Percentiles rank a stretch among this genome's conserved stretches.
phyloP scores from a whole-genome alignment of 768 basidiomycete genomes.

The Cyclocybe aegerita region DNA sequence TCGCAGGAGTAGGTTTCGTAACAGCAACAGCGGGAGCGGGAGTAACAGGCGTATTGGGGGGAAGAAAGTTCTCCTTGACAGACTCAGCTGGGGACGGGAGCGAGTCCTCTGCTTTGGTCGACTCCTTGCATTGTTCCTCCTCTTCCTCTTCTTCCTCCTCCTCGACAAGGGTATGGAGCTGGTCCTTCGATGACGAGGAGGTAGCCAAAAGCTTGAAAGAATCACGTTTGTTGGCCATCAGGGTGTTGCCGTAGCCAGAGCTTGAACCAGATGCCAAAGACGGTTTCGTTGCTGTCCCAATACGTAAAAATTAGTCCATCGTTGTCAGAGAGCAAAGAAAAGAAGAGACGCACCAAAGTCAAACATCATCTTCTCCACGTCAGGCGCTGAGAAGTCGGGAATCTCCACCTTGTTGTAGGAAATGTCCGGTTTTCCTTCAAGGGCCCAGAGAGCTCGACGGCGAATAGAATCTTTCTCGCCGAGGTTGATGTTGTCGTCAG shows the following conservation, averaged over 20 bases:
- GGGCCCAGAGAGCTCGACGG: constrained; percentile 78
- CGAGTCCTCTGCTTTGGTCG: constrained; percentile 16
- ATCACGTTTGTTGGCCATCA: constrained; percentile 68
- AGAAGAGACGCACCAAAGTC: constrained; percentile 60
- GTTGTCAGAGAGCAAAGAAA: constrained; percentile 2
- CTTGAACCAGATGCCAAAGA: constrained; percentile 53
- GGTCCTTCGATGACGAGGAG: constrained; percentile 69
- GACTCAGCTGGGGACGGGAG: constrained; percentile 26
- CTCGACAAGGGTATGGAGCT: constrained; percentile 76
- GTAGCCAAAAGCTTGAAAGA: constrained; percentile 72
- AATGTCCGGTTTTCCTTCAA: constrained; percentile 80
- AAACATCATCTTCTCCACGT: constrained; percentile 53
- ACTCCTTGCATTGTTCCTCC: constrained; percentile 16
- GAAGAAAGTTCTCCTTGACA: constrained; percentile 19
- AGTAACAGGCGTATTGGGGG: constrained; percentile 19
- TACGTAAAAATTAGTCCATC: constrained; percentile 11
- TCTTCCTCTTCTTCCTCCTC: constrained; percentile 90
- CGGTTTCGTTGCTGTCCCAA: constrained; percentile 53
- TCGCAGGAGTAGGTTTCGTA: constrained; percentile 38
- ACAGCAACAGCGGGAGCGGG: constrained; percentile 32
- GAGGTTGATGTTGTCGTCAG: constrained; percentile 67
- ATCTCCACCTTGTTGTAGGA: constrained; percentile 80
- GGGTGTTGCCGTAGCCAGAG: constrained; percentile 38
- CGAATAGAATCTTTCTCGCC: constrained; percentile 80
- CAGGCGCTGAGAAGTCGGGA: constrained; percentile 68